Conservation (phyloP, 805 yeast genomes). For the Teunomyces barrocoloradensis region DNA sequence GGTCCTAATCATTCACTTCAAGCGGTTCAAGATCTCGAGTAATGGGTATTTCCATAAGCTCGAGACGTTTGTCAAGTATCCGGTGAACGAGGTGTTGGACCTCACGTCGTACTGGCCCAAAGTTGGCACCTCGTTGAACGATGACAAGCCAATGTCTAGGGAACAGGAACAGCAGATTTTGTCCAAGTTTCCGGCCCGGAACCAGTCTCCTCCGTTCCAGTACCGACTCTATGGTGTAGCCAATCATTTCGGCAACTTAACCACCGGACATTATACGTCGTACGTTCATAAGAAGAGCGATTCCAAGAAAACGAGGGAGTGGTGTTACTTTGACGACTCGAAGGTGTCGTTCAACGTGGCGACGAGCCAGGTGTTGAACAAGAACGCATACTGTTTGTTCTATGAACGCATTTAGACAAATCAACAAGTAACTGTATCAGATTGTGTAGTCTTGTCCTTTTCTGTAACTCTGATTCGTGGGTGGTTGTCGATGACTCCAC, state of each 20-base stretch:
- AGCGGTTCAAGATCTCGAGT: slow-evolving; percentile 60
- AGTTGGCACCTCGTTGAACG: slow-evolving; percentile 28
- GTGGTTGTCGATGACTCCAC: slow-evolving; percentile 55
- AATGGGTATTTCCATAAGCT: slow-evolving; percentile 53
- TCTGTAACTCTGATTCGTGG: slow-evolving; percentile 45
- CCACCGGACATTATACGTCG: slow-evolving; percentile 88
- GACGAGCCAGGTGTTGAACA: slow-evolving; percentile 55
- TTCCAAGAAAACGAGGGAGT: slow-evolving; percentile 48
- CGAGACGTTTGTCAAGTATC: slow-evolving; percentile 67
- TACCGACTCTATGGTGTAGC: slow-evolving; percentile 80
- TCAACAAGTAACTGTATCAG: background rate
- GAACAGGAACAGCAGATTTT: slow-evolving; percentile 45
- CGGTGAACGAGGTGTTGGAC: slow-evolving; percentile 54
- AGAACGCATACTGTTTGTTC: slow-evolving; percentile 81
- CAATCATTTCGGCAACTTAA: slow-evolving; percentile 77
- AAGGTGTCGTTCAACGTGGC: slow-evolving; percentile 54
- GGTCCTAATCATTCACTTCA: slow-evolving; percentile 77
- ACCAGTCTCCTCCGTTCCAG: slow-evolving; percentile 76
- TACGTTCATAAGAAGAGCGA: slow-evolving; percentile 59
- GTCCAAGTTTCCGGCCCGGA: slow-evolving; percentile 57
- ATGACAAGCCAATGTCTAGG: slow-evolving; percentile 26
- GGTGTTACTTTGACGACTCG: slow-evolving; percentile 86
- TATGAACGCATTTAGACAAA: slow-evolving; percentile 46
- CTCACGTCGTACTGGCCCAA: slow-evolving; percentile 73
- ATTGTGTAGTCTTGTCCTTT: background rate